Evolutionary conservation across 192 early-diverging fungal genomes (phyloP).

Genomic region (Rhizophlyctis rosea): DNA sequence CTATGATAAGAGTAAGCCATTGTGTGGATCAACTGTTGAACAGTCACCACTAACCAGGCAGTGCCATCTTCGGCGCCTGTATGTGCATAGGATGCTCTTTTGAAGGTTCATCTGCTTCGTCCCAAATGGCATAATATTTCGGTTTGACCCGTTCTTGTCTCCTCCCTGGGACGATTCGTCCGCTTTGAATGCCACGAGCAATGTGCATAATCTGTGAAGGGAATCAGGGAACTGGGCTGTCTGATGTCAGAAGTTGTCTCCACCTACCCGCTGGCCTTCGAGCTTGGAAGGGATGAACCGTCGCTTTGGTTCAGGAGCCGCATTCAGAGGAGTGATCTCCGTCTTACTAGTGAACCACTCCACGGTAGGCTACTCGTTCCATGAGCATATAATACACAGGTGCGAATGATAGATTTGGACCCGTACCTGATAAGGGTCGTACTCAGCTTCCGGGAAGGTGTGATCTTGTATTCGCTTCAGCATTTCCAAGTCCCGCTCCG

Average conservation of each 20-base stretch:
- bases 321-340: slow-evolving; percentile 72
- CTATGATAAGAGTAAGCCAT: background rate
- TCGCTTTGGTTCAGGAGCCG: slow-evolving; percentile 93
- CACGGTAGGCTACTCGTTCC: slow-evolving; percentile 62
- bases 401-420: too few species aligned
- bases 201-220: slow-evolving; percentile 86
- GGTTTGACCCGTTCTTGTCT: slow-evolving; percentile 22
- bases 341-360: slow-evolving; percentile 94
- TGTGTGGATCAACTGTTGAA: background rate
- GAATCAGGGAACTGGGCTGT: too few species aligned
- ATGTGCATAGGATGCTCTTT: slow-evolving; percentile 70
- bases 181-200: slow-evolving; percentile 90
- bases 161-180: slow-evolving; percentile 68
- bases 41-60: slow-evolving; percentile 61
- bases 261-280: slow-evolving; percentile 78
- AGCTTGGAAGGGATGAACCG: slow-evolving; percentile 93
- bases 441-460: slow-evolving; percentile 76
- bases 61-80: slow-evolving; percentile 81
- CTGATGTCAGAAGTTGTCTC: too few species aligned
- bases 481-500: slow-evolving; percentile 89
- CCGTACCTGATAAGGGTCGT: slow-evolving; percentile 77
- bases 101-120: slow-evolving; percentile 57
- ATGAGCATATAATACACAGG: background rate
- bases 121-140: slow-evolving; percentile 82
- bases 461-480: slow-evolving; percentile 83